phyloP scores from a whole-genome alignment of 192 early-diverging fungal species.

The Ambispora gerdemannii region DNA sequence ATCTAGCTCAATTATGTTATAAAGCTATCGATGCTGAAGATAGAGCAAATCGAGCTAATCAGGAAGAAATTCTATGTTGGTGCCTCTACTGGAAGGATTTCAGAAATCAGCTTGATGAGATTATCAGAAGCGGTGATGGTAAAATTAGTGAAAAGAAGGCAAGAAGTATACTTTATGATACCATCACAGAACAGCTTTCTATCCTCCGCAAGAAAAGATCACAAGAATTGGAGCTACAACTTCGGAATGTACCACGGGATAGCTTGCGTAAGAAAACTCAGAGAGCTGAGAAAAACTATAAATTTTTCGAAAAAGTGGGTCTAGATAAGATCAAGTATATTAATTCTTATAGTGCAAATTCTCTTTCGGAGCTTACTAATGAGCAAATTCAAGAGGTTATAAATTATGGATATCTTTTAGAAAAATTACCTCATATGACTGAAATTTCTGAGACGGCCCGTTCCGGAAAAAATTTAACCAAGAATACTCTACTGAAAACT shows the following conservation, averaged over 20 bases:
- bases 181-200: constrained; percentile 5
- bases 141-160: constrained; percentile 5
- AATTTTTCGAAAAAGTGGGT: constrained; percentile 10
- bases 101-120: constrained; percentile 8
- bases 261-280: too few relatives aligned
- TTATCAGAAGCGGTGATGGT: constrained; percentile 15
- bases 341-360: constrained; percentile 14
- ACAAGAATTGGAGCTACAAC: constrained; percentile 6
- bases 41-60: too few relatives aligned
- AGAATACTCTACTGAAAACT: too few relatives aligned
- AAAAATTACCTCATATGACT: constrained; percentile 22
- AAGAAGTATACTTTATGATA: constrained; percentile 14
- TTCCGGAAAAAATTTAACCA: constrained; percentile 4
- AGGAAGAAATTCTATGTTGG: too few relatives aligned
- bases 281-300: constrained; percentile 16
- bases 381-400: constrained; percentile 10
- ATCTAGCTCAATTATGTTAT: too few relatives aligned
- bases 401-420: neutral
- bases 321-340: constrained; percentile 8
- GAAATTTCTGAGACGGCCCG: constrained; percentile 14
- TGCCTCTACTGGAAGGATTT: constrained; percentile 5
- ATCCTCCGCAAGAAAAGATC: constrained; percentile 12
- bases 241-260: neutral
- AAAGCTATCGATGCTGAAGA: too few relatives aligned
- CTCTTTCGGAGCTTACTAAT: constrained; percentile 17